Conservation (phyloP, 805 yeast species). For the Teunomyces panamensis region DNA sequence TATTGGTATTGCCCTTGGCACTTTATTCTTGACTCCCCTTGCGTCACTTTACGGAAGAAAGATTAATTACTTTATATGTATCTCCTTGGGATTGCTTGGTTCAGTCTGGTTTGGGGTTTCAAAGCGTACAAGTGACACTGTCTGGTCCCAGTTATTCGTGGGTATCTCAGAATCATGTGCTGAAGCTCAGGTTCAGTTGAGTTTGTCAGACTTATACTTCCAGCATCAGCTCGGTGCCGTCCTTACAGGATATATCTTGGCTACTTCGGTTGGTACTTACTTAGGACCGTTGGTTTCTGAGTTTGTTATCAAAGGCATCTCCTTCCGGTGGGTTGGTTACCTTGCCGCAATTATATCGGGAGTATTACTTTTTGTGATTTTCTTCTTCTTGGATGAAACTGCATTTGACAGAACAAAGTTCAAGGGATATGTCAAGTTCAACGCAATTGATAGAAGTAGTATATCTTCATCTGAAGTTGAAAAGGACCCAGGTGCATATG, state of each 20-base stretch:
- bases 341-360: conserved; percentile 49
- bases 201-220: conserved; percentile 68
- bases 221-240: conserved; percentile 75
- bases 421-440: neutral
- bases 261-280: conserved; percentile 74
- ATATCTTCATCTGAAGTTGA: neutral
- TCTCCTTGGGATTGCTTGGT: conserved; percentile 58
- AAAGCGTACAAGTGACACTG: conserved; percentile 53
- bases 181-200: conserved; percentile 67
- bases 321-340: conserved; percentile 83
- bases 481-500: neutral
- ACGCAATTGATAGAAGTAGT: neutral
- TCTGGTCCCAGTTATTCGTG: conserved; percentile 76
- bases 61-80: conserved; percentile 59
- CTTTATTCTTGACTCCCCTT: conserved; percentile 64
- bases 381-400: conserved; percentile 71
- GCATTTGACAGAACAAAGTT: conserved; percentile 51
- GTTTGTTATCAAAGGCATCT: conserved; percentile 55
- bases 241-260: conserved; percentile 69
- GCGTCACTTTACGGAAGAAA: conserved; percentile 69
- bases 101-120: conserved; percentile 69
- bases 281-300: conserved; percentile 80
- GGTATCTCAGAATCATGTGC: conserved; percentile 81
- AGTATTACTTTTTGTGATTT: conserved; percentile 48
- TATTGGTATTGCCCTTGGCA: conserved; percentile 63